phyloP scores from a whole-genome alignment of 768 basidiomycete species.

The Suillus hirtellus region DNA sequence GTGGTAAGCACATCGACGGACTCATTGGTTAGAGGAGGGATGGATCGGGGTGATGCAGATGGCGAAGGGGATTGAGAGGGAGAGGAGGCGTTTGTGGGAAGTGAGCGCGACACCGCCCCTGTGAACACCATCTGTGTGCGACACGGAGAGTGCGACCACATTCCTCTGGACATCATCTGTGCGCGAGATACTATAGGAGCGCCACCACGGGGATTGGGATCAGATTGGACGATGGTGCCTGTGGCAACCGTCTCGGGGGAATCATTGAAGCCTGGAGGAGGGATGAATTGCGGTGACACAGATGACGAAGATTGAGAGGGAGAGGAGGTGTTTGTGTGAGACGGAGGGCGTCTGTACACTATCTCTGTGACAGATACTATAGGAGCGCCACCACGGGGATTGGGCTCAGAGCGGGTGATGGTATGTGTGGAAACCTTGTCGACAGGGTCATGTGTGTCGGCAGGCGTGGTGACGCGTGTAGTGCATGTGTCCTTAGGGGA shows the following conservation, averaged over 20 bases:
- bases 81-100: constrained; percentile 22
- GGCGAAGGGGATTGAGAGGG: constrained; percentile 18
- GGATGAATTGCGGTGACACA: neutral
- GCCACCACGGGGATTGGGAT: constrained; percentile 3
- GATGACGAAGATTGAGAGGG: constrained; percentile 18
- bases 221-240: constrained; percentile 38
- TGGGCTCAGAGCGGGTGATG: constrained; percentile 34
- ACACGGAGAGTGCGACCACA: constrained; percentile 17
- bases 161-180: neutral
- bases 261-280: constrained; percentile 24
- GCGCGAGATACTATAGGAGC: neutral
- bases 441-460: constrained; percentile 30
- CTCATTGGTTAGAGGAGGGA: constrained; percentile 12
- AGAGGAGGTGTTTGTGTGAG: constrained; percentile 31
- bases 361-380: neutral
- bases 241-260: constrained; percentile 33
- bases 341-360: neutral
- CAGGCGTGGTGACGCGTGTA: constrained; percentile 3
- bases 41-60: neutral
- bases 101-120: too few species aligned
- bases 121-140: constrained; percentile 12
- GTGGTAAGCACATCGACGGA: too few species aligned
- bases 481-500: neutral
- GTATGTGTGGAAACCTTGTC: constrained; percentile 36
- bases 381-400: neutral